Percentiles rank a stretch among this genome's conserved stretches.
These are phyloP conservation scores for Viola odorata DNA, from an alignment of 345 rosid genomes.

Conservation along the genomic window DNA sequence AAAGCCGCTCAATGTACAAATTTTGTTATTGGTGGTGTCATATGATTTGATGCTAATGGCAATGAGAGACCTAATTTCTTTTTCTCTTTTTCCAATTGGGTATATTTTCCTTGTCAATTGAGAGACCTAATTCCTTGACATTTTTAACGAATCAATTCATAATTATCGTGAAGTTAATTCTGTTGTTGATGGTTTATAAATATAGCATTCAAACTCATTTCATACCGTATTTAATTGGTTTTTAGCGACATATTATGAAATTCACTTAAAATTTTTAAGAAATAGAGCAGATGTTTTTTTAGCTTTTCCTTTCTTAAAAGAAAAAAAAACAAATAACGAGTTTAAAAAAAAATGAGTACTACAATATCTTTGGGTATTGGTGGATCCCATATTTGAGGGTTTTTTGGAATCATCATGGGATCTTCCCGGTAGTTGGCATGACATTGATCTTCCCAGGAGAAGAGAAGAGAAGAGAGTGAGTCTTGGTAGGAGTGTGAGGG, in stretches of 20 bases:
- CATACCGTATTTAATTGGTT: too few species aligned
- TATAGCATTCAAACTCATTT: too few species aligned
- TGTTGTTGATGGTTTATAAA: too few species aligned
- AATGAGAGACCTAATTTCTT: conserved; percentile 16
- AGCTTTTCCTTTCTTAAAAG: too few species aligned
- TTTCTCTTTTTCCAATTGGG: conserved; percentile 13
- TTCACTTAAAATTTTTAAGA: too few species aligned
- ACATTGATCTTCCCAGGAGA: too few species aligned
- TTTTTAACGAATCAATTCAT: too few species aligned
- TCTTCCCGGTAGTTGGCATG: conserved; percentile 26
- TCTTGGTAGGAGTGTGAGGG: conserved; percentile 6
- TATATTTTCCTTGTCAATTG: conserved; percentile 3
- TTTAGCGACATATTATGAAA: too few species aligned
- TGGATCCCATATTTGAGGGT: conserved; percentile 25
- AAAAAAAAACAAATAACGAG: too few species aligned
- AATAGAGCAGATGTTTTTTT: too few species aligned
- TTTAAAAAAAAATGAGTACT: not conserved
- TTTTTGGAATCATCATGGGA: conserved; percentile 33
- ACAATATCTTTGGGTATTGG: not conserved
- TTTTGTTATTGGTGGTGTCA: conserved; percentile 17
- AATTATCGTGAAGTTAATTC: too few species aligned
- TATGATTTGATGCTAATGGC: conserved; percentile 16
- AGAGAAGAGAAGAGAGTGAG: not conserved
- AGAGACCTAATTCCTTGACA: conserved; percentile 7
- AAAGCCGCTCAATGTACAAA: too few species aligned